These are phyloP conservation scores for Rhodomyrtus psidioides DNA, from an alignment of 441 rosid species.

Conservation along the genomic window DNA sequence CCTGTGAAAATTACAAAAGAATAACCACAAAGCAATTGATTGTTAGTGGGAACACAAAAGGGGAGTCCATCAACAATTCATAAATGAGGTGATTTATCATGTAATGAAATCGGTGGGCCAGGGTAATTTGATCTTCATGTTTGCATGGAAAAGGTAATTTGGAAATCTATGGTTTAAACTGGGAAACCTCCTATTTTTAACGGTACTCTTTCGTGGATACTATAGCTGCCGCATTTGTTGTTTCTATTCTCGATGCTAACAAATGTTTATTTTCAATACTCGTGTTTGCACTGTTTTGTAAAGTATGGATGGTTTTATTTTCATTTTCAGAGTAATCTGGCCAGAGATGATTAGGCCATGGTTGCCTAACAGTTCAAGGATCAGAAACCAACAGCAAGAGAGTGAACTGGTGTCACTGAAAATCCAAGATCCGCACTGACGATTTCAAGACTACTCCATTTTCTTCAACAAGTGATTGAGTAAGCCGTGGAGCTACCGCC, in stretches of 20 bases:
- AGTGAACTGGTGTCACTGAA: constrained; percentile 77
- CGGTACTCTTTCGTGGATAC: not conserved
- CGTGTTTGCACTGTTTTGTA: not conserved
- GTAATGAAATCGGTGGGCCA: not conserved
- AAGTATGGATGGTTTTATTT: not conserved
- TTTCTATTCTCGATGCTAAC: not conserved
- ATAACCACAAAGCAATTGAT: not conserved
- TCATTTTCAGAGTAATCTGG: constrained; percentile 43
- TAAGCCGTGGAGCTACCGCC: not conserved
- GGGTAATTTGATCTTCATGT: not conserved
- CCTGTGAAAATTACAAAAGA: not conserved
- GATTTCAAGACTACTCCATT: not conserved
- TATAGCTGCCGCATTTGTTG: not conserved
- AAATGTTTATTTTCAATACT: not conserved
- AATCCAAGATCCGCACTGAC: constrained; percentile 51
- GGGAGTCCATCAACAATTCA: not conserved
- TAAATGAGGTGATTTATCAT: not conserved
- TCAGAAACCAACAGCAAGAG: constrained; percentile 46
- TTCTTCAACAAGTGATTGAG: not conserved
- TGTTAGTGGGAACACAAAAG: not conserved
- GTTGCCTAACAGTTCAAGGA: constrained; percentile 40
- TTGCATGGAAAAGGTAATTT: not conserved
- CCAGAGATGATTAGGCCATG: constrained; percentile 63
- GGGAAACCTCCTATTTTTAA: not conserved
- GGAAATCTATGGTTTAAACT: not conserved